These are phyloP conservation scores for Aspergillus campestris DNA, from an alignment of 495 filamentous ascomycete genomes.

Conservation along the genomic window DNA sequence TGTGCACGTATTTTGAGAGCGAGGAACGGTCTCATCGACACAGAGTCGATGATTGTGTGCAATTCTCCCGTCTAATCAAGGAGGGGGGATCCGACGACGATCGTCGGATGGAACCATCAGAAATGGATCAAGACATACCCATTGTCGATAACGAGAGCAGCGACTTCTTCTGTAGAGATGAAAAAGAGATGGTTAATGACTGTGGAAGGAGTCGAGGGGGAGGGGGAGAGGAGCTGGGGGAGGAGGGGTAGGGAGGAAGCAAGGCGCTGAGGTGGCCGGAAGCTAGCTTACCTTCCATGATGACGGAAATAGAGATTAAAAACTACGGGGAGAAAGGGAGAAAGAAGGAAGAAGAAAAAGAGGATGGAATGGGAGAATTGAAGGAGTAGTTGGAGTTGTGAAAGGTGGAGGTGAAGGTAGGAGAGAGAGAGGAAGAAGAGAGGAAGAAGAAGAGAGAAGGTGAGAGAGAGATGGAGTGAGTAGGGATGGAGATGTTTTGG, in stretches of 20 bases:
- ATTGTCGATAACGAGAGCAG: slow-evolving; percentile 99
- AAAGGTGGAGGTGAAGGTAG: slow-evolving; percentile 23
- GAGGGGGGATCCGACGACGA: slow-evolving; percentile 2
- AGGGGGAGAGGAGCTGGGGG: slow-evolving; percentile 6
- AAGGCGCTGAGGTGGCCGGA: slow-evolving; percentile 30
- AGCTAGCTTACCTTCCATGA: slow-evolving; percentile 69
- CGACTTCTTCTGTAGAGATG: slow-evolving; percentile 84
- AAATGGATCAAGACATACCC: slow-evolving; percentile 60
- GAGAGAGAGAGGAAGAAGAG: slow-evolving; percentile 19
- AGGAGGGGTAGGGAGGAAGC: slow-evolving; percentile 10
- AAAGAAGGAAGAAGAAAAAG: slow-evolving; percentile 13
- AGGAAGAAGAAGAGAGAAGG: slow-evolving; percentile 20
- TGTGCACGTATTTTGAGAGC: not conserved
- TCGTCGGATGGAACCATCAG: slow-evolving; percentile 10
- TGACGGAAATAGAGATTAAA: slow-evolving; percentile 37
- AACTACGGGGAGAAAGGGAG: slow-evolving; percentile 31
- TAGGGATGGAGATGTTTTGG: slow-evolving; percentile 28
- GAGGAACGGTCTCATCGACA: not conserved
- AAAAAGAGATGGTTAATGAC: slow-evolving; percentile 43
- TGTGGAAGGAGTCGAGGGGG: slow-evolving; percentile 7
- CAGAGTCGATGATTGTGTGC: too few species aligned
- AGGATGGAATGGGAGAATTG: not conserved
- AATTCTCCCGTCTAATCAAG: not conserved
- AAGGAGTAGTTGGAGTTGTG: slow-evolving; percentile 7
- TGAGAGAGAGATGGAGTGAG: slow-evolving; percentile 21